Conservation (phyloP, 2,329 filamentous ascomycete species). For the Phaeosphaeriaceae sp. region DNA sequence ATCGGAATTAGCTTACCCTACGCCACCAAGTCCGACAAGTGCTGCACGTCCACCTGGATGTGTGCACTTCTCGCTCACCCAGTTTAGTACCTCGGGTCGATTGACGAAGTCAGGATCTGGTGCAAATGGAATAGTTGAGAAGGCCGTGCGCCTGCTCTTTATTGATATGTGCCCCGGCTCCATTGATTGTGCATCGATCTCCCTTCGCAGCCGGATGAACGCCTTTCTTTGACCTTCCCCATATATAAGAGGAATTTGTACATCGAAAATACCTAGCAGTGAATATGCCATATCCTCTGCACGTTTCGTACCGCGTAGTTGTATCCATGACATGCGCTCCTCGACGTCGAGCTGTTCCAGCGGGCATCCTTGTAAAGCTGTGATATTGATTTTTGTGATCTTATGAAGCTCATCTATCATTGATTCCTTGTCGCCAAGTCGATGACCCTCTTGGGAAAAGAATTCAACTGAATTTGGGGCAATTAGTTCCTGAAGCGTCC, state of each 20-base stretch:
- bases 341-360: background rate
- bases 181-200: constrained; percentile 7
- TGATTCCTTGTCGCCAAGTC: background rate
- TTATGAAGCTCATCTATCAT: background rate
- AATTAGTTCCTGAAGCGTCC: background rate
- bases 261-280: constrained; percentile 31
- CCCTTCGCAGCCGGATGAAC: constrained; percentile 19
- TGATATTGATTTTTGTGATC: background rate
- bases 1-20: constrained; percentile 16
- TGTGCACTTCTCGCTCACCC: constrained; percentile 41
- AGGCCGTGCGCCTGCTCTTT: constrained; percentile 17
- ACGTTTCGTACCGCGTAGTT: constrained; percentile 6
- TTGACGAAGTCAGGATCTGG: constrained; percentile 39
- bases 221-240: constrained; percentile 11
- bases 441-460: background rate
- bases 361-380: background rate
- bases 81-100: constrained; percentile 25
- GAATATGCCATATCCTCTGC: constrained; percentile 36
- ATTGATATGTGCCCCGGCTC: too few relatives aligned
- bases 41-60: constrained; percentile 31
- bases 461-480: background rate
- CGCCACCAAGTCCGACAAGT: constrained; percentile 37
- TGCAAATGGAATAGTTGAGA: constrained; percentile 34
- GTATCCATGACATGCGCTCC: constrained; percentile 11
- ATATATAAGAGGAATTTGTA: constrained; percentile 23